Base-by-base conservation (phyloP, 2,329 filamentous ascomycete genomes). In the Coniochaeta prunicola region DNA sequence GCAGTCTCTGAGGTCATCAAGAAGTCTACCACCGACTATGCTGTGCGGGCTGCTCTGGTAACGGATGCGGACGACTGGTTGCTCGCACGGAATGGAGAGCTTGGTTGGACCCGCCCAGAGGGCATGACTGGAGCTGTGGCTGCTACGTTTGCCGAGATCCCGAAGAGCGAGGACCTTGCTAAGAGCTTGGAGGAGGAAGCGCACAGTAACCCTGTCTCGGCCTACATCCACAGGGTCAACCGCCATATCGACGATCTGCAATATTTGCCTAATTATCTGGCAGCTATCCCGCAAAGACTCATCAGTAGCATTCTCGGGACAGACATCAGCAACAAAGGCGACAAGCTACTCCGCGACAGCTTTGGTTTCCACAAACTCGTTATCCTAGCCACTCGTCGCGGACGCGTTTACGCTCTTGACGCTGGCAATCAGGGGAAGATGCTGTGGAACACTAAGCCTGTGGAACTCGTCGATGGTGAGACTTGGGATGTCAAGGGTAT, bases 291-390 rank as follows among this genome's bases (percentile, higher is more conserved):
- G 4, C 74, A 79, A 48, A 85, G 86, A 26, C 74, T 97, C 15
- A 67, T 92, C 2, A 82, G 82, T 61, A 87, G 84, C 63, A 77
- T 91, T 17, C 69, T 87, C 9, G 84, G 85, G 33, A 82, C 82
- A 0, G 78, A 81, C 9, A 75, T 79, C 17, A 67, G 73, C 1
- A 73, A 69, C 13, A 73, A 74, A 24, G 70, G 71, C 21, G 71
- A 76, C 30, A 77, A 78, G 7, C 76, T 88, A n/a, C 75, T 77
- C 19, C 80, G 85, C 17, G 89, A 94, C 66, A 84, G 80, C 40
- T 97, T 97, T 71, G 93, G 93, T 4, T 93, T 97, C 73, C 88
- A 90, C 71, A 96, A 96, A 73, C 77, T 93, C 33, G 83, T 92
- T 6, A 79, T 97, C 59, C 77, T 96, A 56, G 92, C 88, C 6